These are phyloP conservation scores for Penicillium sp. DNA, from an alignment of 2,329 filamentous ascomycete genomes.

Conservation along the genomic window DNA sequence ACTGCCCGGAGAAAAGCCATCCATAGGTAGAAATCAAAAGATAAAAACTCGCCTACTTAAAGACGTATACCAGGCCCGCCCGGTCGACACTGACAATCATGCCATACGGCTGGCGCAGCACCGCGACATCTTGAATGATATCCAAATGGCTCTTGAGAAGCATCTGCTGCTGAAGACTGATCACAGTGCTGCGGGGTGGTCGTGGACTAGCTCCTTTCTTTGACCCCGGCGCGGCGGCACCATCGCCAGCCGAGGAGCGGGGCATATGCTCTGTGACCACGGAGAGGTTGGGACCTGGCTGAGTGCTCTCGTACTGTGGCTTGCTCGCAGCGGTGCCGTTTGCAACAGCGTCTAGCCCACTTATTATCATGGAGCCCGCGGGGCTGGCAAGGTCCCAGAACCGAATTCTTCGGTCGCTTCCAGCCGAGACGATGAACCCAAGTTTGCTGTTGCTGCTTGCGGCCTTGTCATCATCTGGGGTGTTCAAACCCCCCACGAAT, in stretches of 20 bases:
- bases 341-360: slow-evolving; percentile 72
- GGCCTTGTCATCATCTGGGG: slow-evolving; percentile 64
- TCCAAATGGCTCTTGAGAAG: slow-evolving; percentile 85
- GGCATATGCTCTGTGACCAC: slow-evolving; percentile 67
- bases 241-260: slow-evolving; percentile 29
- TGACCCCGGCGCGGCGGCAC: slow-evolving; percentile 27
- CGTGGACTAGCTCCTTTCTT: slow-evolving; percentile 44
- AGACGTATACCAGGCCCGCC: slow-evolving; percentile 86
- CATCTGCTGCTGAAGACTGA: slow-evolving; percentile 84
- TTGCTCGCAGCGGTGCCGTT: slow-evolving; percentile 48
- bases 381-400: slow-evolving; percentile 88
- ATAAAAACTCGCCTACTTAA: slow-evolving; percentile 48
- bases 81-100: slow-evolving; percentile 92
- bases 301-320: slow-evolving; percentile 69
- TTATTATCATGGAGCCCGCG: slow-evolving; percentile 78
- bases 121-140: slow-evolving; percentile 80
- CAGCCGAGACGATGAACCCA: slow-evolving; percentile 83
- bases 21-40: background rate
- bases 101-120: slow-evolving; percentile 84
- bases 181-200: slow-evolving; percentile 76
- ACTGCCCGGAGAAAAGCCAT: background rate
- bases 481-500: slow-evolving; percentile 71
- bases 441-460: slow-evolving; percentile 58
- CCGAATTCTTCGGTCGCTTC: slow-evolving; percentile 84
- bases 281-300: slow-evolving; percentile 64